Evolutionary conservation across 176 grass and related monocot species (phyloP).

Genomic region (Chrysopogon serrulatus): DNA sequence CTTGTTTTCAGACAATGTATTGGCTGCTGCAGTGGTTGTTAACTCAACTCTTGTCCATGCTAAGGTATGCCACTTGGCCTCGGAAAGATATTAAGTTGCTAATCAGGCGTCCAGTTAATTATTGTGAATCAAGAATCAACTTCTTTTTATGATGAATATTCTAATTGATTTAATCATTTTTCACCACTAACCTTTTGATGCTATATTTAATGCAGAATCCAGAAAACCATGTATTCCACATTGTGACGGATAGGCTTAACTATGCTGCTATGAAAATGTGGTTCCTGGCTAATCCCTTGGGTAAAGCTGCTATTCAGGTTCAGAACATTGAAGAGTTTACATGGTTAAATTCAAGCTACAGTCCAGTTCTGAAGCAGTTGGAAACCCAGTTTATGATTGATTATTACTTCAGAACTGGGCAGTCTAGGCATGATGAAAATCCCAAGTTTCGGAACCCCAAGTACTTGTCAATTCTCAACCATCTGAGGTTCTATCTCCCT

Average conservation of each 20-base stretch:
- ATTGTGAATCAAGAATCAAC: not conserved
- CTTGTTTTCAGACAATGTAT: conserved; percentile 91
- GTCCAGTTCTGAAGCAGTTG: conserved; percentile 92
- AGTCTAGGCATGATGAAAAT: conserved; percentile 49
- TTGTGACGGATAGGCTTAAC: conserved; percentile 87
- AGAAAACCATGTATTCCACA: conserved; percentile 80
- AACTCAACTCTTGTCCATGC: conserved; percentile 85
- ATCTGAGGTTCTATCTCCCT: conserved; percentile 93
- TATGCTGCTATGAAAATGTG: conserved; percentile 97
- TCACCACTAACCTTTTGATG: not conserved
- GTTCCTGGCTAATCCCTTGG: conserved; percentile 80
- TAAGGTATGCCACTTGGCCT: conserved; percentile 45
- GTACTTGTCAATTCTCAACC: conserved; percentile 92
- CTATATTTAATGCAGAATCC: conserved; percentile 60
- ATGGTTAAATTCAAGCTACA: conserved; percentile 91
- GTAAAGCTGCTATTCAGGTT: conserved; percentile 70
- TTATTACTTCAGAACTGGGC: conserved; percentile 75
- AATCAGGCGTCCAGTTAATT: not conserved
- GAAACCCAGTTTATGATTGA: conserved; percentile 70
- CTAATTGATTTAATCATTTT: not conserved
- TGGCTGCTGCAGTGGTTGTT: conserved; percentile 82
- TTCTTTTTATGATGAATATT: not conserved
- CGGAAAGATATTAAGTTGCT: not conserved
- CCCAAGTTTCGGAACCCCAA: conserved; percentile 91
- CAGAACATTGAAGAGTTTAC: conserved; percentile 85